Evolutionary conservation across 768 basidiomycete genomes (phyloP).

Genomic region (Xerocomellus dryophilus): DNA sequence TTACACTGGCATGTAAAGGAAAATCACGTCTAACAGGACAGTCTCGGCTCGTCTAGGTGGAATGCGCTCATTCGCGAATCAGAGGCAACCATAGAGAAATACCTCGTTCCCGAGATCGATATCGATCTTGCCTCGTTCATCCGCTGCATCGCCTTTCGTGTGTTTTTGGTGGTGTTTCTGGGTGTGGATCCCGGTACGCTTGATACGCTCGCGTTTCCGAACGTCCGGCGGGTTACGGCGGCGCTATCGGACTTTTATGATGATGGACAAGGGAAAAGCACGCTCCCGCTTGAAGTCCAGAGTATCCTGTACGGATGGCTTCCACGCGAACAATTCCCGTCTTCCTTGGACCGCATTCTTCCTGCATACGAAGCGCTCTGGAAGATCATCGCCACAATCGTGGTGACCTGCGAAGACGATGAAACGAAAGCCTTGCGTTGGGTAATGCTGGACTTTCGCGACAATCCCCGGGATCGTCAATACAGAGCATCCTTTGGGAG

Average conservation of each 20-base stretch:
- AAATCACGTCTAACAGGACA: constrained; percentile 1
- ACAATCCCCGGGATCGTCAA: constrained; percentile 29
- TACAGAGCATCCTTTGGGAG: constrained; percentile 11
- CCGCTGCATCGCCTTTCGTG: constrained; percentile 43
- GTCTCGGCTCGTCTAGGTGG: constrained; percentile 14
- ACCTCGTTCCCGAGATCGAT: constrained; percentile 10
- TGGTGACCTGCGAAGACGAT: constrained; percentile 32
- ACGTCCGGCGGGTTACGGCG: constrained; percentile 37
- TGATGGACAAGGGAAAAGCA: constrained; percentile 21
- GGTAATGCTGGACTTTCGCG: constrained; percentile 38
- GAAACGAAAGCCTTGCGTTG: constrained; percentile 13
- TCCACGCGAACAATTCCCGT: constrained; percentile 20
- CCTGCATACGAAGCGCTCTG: constrained; percentile 63
- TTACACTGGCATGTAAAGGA: background rate
- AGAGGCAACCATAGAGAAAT: constrained; percentile 4
- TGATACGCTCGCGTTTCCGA: constrained; percentile 17
- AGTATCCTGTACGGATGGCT: constrained; percentile 40
- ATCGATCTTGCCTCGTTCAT: constrained; percentile 40
- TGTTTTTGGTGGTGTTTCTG: constrained; percentile 43
- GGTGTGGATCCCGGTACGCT: constrained; percentile 25
- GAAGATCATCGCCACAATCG: constrained; percentile 53
- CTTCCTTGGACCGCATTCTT: constrained; percentile 50
- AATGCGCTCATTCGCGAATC: constrained; percentile 10
- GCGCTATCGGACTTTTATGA: constrained; percentile 46
- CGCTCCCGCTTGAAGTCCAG: constrained; percentile 36